These are phyloP conservation scores for Lachnellula suecica DNA, from an alignment of 2,329 filamentous ascomycete genomes.

Conservation along the genomic window DNA sequence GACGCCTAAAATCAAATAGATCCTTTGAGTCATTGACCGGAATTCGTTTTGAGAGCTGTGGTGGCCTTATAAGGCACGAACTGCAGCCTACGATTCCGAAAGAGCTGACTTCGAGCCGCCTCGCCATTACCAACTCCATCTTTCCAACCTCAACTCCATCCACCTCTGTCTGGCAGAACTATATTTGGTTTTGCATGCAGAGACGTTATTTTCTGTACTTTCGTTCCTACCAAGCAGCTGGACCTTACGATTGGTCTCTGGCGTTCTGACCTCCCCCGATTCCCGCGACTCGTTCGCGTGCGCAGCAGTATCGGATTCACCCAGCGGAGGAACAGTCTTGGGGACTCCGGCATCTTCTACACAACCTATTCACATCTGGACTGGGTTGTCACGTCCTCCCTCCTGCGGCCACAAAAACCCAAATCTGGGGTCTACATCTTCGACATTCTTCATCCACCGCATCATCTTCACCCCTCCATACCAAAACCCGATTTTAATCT, in stretches of 20 bases:
- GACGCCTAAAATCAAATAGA: too few species aligned
- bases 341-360: background rate
- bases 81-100: background rate
- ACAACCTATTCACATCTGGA: background rate
- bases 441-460: background rate
- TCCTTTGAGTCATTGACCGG: too few species aligned
- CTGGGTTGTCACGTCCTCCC: background rate
- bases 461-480: conserved; percentile 2
- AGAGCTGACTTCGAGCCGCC: too few species aligned
- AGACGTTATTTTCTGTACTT: background rate
- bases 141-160: conserved; percentile 3
- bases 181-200: conserved; percentile 3
- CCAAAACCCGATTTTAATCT: background rate
- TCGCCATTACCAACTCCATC: background rate
- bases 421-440: background rate
- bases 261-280: background rate
- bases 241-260: background rate
- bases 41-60: too few species aligned
- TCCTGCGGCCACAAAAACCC: background rate
- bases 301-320: conserved; percentile 7
- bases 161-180: conserved; percentile 5
- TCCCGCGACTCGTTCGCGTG: conserved; percentile 11
- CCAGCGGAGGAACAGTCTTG: background rate
- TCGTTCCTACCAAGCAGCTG: conserved; percentile 2
- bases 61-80: background rate